Percentiles rank a stretch among this genome's conserved stretches.
Conservation (phyloP, 2,329 filamentous ascomycete species). For the Penicillium sp. region DNA sequence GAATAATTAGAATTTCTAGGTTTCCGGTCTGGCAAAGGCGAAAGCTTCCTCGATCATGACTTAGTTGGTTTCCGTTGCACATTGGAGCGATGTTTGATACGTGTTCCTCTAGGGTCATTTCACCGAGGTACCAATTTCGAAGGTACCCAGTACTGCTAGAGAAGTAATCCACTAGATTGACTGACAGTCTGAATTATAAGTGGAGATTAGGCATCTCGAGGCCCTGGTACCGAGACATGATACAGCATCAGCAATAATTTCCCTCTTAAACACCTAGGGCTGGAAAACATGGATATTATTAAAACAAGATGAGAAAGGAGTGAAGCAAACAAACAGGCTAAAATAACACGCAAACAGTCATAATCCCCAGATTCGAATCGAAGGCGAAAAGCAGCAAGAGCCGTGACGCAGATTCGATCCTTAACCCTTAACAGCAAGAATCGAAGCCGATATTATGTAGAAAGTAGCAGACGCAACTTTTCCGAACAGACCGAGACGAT, state of each 20-base stretch:
- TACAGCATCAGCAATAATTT: neutral
- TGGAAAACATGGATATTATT: neutral
- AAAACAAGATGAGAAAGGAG: neutral
- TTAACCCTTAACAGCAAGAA: neutral
- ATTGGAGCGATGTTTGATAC: neutral
- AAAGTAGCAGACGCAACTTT: constrained; percentile 3
- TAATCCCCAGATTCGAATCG: neutral
- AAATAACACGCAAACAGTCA: neutral
- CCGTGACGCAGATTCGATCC: neutral
- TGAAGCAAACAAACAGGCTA: neutral
- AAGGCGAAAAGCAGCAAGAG: neutral
- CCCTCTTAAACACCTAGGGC: neutral
- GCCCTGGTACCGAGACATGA: neutral
- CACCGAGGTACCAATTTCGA: neutral
- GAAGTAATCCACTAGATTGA: neutral
- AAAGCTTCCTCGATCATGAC: neutral
- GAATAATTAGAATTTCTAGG: no score
- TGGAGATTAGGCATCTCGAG: neutral
- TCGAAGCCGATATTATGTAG: neutral
- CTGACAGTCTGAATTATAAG: neutral
- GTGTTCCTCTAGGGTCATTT: neutral
- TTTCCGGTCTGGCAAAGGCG: neutral
- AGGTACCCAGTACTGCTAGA: neutral
- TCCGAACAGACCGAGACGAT: neutral
- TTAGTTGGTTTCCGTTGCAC: neutral